Conservation (phyloP, 1,284 basidiomycete genomes). For the Rhodofomes roseus region DNA sequence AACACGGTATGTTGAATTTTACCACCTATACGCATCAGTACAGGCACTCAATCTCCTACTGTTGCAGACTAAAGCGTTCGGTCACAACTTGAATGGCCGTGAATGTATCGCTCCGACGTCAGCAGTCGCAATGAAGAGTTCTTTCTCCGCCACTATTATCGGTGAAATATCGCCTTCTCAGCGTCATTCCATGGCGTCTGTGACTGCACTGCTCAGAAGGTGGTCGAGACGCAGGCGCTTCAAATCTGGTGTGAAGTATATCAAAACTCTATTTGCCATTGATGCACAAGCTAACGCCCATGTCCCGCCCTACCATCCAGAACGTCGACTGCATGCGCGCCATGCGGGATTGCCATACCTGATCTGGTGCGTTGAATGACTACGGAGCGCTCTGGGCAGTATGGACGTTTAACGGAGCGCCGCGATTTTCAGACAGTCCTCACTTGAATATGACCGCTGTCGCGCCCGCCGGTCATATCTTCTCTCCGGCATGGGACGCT, state of each 20-base stretch:
- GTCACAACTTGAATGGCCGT: neutral
- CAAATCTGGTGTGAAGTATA: neutral
- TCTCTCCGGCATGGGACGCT: neutral
- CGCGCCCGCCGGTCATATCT: neutral
- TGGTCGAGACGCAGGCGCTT: neutral
- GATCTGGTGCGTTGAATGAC: neutral
- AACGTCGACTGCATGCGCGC: neutral
- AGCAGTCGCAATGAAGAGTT: neutral
- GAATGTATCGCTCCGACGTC: neutral
- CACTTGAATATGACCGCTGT: neutral
- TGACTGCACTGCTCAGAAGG: neutral
- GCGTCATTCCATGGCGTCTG: neutral
- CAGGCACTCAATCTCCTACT: neutral
- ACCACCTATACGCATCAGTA: neutral
- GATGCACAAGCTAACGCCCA: neutral
- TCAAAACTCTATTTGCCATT: neutral
- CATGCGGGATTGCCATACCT: neutral
- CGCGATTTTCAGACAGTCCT: neutral
- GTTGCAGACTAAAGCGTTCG: neutral
- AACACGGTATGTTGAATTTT: neutral
- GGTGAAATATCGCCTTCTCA: neutral
- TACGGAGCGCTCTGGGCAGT: neutral
- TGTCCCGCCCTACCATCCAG: neutral
- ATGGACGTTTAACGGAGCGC: neutral
- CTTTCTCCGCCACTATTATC: neutral